Base-by-base conservation (phyloP, 306 rosid genomes). In the Corylus americana region DNA sequence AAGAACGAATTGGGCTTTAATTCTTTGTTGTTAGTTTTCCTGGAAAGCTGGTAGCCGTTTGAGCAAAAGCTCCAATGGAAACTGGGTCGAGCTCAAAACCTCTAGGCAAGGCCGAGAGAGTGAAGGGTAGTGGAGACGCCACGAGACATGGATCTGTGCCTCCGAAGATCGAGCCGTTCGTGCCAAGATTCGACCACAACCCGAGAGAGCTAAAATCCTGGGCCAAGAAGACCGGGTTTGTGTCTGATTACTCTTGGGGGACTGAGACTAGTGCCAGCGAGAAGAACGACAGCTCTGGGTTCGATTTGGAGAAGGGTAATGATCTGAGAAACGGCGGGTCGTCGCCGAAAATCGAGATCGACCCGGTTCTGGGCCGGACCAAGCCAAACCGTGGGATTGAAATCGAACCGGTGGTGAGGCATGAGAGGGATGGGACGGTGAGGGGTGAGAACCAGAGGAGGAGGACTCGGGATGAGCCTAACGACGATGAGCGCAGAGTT, bases 151-250 rank as follows among this genome's bases (percentile, higher is more conserved):
- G 80, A 75, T 81, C 83, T 45, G 54, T 64, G 76, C 83, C 58
- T n/a, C 83, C 82, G 8, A 83, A 78, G 79, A 82, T 92, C 29
- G 90, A 85, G 70, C 91, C 92, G 1, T 94, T 94, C 80, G 89
- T 91, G 70, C 87, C 94, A 17, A 88, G 85, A 86, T 82, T 61
- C 29, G 94, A 89, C 53, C 92, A 88, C 81, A 85, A 87, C 82
- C 98, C 98, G 5, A 84, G 82, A 57, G 98, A 94, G 79, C 84
- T 92, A 66, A 87, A 90, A 73, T 89, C 93, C 8, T 94, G 97
- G 98, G 98, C 98, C 2, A 94, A 86, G 85, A 91, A 90, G 76
- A 94, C 97, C 47, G 98, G 98, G 59, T 94, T 85, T 88, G 96
- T 94, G 62, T 92, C 98, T 37, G 87, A 81, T 77, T 90, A 81